Evolutionary conservation across 257 asterid species (phyloP), one percentile per base, ranked within the genome.

Genomic region (Jasminum sambac): DNA sequence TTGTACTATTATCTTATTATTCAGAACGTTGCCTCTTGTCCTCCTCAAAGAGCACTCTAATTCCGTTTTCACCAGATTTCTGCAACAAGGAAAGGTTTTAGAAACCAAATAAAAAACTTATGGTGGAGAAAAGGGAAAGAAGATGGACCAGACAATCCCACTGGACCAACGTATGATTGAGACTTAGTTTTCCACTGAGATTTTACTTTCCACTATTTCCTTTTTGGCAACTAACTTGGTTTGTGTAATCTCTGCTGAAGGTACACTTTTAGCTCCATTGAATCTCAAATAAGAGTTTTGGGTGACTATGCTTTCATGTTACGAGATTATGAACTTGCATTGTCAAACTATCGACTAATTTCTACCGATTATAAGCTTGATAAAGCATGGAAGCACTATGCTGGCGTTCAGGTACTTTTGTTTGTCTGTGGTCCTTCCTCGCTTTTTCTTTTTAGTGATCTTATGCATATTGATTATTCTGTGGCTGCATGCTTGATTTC

Each of bases 91-190:
- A 95, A 86, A 78, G 99, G 99, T 74, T 95, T 95, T 65, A 87
- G 97, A 79, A 95, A 95, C 85, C 99, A 95, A 88, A 89, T 95
- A 64, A 95, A 90, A 80, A 91, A 91, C 84, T 81, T 95, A 66
- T 95, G 99, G 99, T 89, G 98, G 99, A 89, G 99, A 83, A 95
- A 91, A 85, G 99, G 99, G 72, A 95, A 91, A 86, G 99, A 95
- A 5, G 99, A 91, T 73, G 74, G 74, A 66, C 88, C 89, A 36
- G 98, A 91, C 63, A 84, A 86, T 77, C 81, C 88, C 36, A 78
- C 58, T 74, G 95, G 96, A 66, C 73, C 89, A 57, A 82, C 71
- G 97, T 91, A 83, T 70, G 88, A 78, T 64, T 41, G 78, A 70
- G 72, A 66, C 76, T 70, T 72, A 62, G 37, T 48, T 69, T 72